A percentile compares a stretch with the other conserved stretches of the same genome.
Evolutionary conservation across 2,329 filamentous ascomycete species (phyloP).

Genomic region (Sclerotinia sclerotiorum): DNA sequence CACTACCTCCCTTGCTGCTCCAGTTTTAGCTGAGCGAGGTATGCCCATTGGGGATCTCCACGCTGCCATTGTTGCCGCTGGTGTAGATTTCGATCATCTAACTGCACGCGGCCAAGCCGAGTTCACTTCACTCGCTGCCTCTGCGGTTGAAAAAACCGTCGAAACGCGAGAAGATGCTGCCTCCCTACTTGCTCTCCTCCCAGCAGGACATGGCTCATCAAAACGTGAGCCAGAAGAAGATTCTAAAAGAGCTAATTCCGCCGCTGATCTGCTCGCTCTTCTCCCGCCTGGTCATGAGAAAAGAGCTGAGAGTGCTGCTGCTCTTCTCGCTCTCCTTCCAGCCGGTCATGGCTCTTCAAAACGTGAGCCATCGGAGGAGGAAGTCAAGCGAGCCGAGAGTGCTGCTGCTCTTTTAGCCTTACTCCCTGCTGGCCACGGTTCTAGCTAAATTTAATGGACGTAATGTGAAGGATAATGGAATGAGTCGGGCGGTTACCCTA

Average conservation of each 20-base stretch:
- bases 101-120: constrained; percentile 15
- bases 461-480: neutral
- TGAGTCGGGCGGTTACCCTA: neutral
- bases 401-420: neutral
- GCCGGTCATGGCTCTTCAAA: neutral
- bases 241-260: neutral
- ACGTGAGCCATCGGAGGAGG: constrained; percentile 5
- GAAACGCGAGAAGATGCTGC: neutral
- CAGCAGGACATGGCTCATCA: neutral
- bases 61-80: constrained; percentile 9
- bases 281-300: neutral
- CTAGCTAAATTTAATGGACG: neutral
- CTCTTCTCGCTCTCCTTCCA: neutral
- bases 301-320: neutral
- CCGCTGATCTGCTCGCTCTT: neutral
- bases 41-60: constrained; percentile 19
- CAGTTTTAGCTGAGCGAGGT: neutral
- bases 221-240: constrained; percentile 7
- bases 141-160: neutral
- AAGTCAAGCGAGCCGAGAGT: neutral
- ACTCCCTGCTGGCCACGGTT: constrained; percentile 1
- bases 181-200: neutral
- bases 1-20: constrained; percentile 12
- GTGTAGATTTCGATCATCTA: constrained; percentile 8
- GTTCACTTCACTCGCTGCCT: constrained; percentile 5